Evolutionary conservation across 1,139 yeast genomes (phyloP).

Genomic region (Scheffersomyces insectosa): DNA sequence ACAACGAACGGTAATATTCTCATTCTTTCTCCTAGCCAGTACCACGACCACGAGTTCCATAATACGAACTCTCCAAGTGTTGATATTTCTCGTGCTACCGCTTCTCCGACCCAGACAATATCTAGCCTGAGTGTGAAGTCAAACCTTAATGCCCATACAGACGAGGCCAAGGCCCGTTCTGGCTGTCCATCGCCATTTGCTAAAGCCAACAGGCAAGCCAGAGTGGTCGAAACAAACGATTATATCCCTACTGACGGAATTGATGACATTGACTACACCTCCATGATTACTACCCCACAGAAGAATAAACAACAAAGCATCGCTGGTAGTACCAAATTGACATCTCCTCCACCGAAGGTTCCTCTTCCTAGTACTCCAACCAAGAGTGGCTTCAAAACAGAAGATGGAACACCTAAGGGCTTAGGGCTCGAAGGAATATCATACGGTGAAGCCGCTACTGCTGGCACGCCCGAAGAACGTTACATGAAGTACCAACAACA

Average conservation of each 20-base stretch:
- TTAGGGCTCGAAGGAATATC: slow-evolving; percentile 43
- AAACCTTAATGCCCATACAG: slow-evolving; percentile 13
- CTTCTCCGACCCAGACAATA: slow-evolving; percentile 3
- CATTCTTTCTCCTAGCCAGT: slow-evolving; percentile 44
- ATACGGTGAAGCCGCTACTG: slow-evolving; percentile 14
- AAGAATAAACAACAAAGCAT: slow-evolving; percentile 9
- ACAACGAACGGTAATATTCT: too few species aligned
- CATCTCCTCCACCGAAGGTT: slow-evolving; percentile 39
- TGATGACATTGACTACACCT: slow-evolving; percentile 14
- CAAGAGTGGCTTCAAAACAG: slow-evolving; percentile 10
- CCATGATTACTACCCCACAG: slow-evolving; percentile 17
- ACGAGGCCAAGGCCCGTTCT: slow-evolving; percentile 23
- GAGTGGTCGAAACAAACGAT: slow-evolving; percentile 46
- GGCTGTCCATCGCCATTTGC: slow-evolving; percentile 46
- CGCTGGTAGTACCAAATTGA: slow-evolving; percentile 7
- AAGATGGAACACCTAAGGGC: slow-evolving; percentile 33
- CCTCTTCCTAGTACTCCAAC: slow-evolving; percentile 29
- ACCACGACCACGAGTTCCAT: slow-evolving; percentile 37
- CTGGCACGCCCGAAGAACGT: neutral
- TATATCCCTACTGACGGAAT: slow-evolving; percentile 20
- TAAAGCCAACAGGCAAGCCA: slow-evolving; percentile 46
- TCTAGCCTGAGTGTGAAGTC: neutral
- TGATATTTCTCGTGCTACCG: slow-evolving; percentile 2
- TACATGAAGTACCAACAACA: neutral
- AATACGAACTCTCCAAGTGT: slow-evolving; percentile 13